Evolutionary conservation across 1,139 yeast genomes (phyloP).

Genomic region (Lodderomyces margitis): DNA sequence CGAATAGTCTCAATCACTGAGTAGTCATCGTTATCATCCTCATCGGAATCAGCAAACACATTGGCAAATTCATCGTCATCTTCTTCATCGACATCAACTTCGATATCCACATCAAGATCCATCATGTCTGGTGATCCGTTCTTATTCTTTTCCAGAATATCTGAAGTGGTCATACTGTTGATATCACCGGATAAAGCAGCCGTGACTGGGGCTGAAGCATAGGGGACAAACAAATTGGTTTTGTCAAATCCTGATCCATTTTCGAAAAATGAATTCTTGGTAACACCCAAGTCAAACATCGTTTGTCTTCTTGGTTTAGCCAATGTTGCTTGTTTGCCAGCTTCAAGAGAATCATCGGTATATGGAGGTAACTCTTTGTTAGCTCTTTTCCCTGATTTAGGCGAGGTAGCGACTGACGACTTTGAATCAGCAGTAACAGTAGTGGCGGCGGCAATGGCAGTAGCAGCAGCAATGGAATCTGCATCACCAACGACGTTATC

Average conservation of each 20-base stretch:
- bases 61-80: constrained; percentile 43
- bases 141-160: constrained; percentile 9
- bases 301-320: constrained; percentile 47
- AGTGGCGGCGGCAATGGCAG: background rate
- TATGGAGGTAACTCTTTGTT: constrained; percentile 7
- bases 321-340: constrained; percentile 24
- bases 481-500: background rate
- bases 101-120: background rate
- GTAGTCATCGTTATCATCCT: constrained; percentile 35
- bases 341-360: constrained; percentile 22
- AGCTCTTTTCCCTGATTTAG: constrained; percentile 8
- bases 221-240: constrained; percentile 62
- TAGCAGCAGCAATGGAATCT: background rate
- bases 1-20: constrained; percentile 28
- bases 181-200: constrained; percentile 45
- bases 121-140: constrained; percentile 49
- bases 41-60: constrained; percentile 40
- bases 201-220: constrained; percentile 73
- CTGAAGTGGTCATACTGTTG: constrained; percentile 10
- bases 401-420: constrained; percentile 11
- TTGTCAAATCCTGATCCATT: constrained; percentile 41
- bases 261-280: constrained; percentile 49
- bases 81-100: constrained; percentile 29
- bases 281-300: constrained; percentile 47
- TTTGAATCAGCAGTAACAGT: background rate